Evolutionary conservation across 352 stramenopile genomes (phyloP).

Genomic region (Elongisporangium senticosum): DNA sequence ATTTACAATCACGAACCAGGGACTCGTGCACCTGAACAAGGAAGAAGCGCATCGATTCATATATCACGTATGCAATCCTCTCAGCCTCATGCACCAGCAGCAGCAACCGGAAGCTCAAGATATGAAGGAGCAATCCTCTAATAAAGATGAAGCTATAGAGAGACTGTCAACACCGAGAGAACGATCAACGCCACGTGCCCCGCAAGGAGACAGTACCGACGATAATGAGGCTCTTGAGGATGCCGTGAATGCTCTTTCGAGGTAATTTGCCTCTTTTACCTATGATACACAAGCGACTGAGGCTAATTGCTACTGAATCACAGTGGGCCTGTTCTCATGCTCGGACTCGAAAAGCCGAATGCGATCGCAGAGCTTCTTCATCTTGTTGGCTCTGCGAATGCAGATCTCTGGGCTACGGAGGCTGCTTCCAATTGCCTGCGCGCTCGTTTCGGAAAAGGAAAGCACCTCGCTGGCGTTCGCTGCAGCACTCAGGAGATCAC

Average conservation of each 20-base stretch:
- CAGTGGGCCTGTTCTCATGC: conserved; percentile 35
- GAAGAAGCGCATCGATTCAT: conserved; percentile 36
- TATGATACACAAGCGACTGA: not conserved
- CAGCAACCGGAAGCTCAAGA: not conserved
- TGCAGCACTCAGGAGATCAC: conserved; percentile 33
- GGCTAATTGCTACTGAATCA: not conserved
- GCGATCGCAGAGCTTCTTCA: conserved; percentile 48
- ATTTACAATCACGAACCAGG: conserved; percentile 42
- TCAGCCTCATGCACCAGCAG: conserved; percentile 16
- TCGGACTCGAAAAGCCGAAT: conserved; percentile 37
- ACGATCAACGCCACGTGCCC: not conserved
- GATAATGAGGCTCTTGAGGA: conserved; percentile 18
- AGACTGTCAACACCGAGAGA: not conserved
- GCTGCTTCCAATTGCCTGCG: conserved; percentile 20
- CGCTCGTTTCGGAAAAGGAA: conserved; percentile 34
- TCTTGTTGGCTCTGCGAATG: conserved; percentile 33
- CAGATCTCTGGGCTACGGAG: conserved; percentile 16
- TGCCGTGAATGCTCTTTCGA: conserved; percentile 17
- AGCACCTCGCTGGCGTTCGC: conserved; percentile 21
- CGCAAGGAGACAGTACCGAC: not conserved
- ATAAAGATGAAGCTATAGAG: not conserved
- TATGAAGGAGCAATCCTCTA: not conserved
- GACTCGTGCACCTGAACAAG: conserved; percentile 31
- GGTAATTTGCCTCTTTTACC: not conserved
- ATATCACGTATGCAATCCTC: conserved; percentile 27